Base-by-base conservation (phyloP, 2,329 filamentous ascomycete genomes). In the Venturiaceae sp. region DNA sequence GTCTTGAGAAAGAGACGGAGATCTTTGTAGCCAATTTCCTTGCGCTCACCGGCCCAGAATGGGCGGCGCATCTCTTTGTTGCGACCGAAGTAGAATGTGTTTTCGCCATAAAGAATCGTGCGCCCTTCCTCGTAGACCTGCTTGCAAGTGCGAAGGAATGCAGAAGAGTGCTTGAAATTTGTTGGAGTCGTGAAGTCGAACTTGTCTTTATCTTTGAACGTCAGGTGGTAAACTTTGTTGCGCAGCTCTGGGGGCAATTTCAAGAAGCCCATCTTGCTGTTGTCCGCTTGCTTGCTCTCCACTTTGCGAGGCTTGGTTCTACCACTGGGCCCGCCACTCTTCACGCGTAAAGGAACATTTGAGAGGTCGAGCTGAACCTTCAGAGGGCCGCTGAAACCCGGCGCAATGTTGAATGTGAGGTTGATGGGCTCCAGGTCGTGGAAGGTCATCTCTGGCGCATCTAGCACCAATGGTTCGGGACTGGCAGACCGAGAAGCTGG, bases 71-170 rank as follows among this genome's bases (percentile, higher is more conserved):
- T 69, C n/a, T 62, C 61, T 50, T 61, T 63, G 58, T 69, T 72
- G 37, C 72, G 72, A 41, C 69, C 66, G 60, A 80, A 76, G 39
- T 68, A 61, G 65, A 80, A 80, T 2, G 65, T 67, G 62, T 80
- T 80, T 61, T 77, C 73, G n/a, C 74, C 71, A 61, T 81, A 81
- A 0, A 81, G 68, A 37, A 80, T 70, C 32, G 68, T 73, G 44
- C 74, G 71, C 23, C 69, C 77, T 68, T 80, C 77, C 33, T 72
- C 65, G 53, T 72, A 66, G 23, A 80, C 69, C 36, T 74, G 67
- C 44, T 68, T 72, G 66, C 76, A 79, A 3, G 74, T 76, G 30
- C 74, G 68, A 30, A 81, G 69, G 34, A 81, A 71, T 4, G 74
- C 73, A 2, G 72, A 67, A 13, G 76, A 76, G 32, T 69, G 71